These are phyloP conservation scores for Colletotrichum chrysophilum DNA, from an alignment of 2,329 filamentous ascomycete species.

Conservation along the genomic window DNA sequence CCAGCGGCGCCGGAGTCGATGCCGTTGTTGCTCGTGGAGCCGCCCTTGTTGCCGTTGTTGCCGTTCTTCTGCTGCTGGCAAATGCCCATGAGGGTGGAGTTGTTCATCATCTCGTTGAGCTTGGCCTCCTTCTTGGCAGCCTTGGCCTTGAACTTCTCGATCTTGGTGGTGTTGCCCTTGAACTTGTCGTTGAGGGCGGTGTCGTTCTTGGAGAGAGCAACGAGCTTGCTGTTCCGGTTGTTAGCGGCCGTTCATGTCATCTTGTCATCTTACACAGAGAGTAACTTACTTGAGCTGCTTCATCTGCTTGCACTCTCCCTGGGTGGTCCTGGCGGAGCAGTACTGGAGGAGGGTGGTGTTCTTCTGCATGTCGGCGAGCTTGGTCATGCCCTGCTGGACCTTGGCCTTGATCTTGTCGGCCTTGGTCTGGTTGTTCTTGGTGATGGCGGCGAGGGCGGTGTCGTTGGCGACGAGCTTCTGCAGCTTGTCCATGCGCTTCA, in stretches of 20 bases:
- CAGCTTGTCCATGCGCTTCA: slow-evolving; percentile 30
- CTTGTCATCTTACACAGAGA: background rate
- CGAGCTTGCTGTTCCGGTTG: background rate
- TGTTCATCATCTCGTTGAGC: slow-evolving; percentile 31
- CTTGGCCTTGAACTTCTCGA: slow-evolving; percentile 36
- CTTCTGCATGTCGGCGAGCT: slow-evolving; percentile 11
- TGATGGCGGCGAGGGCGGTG: slow-evolving; percentile 24
- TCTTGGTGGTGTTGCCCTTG: slow-evolving; percentile 38
- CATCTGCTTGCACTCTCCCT: slow-evolving; percentile 17
- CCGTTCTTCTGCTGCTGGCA: slow-evolving; percentile 20
- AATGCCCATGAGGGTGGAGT: slow-evolving; percentile 35
- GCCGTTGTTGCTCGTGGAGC: slow-evolving; percentile 9
- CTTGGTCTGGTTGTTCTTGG: slow-evolving; percentile 34
- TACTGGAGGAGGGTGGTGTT: slow-evolving; percentile 14
- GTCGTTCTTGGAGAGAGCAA: slow-evolving; percentile 23
- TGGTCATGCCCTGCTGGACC: slow-evolving; percentile 20
- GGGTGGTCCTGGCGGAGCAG: slow-evolving; percentile 4
- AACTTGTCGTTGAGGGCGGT: slow-evolving; percentile 33
- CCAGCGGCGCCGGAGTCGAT: slow-evolving; percentile 13
- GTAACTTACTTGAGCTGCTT: background rate
- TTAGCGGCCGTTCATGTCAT: background rate
- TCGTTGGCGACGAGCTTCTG: slow-evolving; percentile 28
- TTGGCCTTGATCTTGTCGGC: slow-evolving; percentile 29
- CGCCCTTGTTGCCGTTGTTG: slow-evolving; percentile 1
- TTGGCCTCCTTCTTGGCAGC: slow-evolving; percentile 16